Conservation (phyloP, 1,284 basidiomycete genomes). For the Phellopilus nigrolimitatus region DNA sequence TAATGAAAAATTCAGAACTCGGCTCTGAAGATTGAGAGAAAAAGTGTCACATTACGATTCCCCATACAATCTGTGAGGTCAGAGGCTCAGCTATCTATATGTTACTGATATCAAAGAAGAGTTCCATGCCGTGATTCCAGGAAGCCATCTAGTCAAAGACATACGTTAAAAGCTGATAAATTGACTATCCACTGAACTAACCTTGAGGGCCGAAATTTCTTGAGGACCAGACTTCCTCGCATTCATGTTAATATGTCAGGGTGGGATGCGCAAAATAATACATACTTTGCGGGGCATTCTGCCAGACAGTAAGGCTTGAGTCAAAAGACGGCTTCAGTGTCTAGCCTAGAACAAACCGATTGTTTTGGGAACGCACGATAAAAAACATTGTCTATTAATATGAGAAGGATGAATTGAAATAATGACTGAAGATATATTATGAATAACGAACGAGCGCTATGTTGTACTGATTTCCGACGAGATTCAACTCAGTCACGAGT, state of each 20-base stretch:
- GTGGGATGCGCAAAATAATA: constrained; percentile 10
- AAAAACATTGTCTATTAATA: constrained; percentile 59
- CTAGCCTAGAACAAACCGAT: not conserved
- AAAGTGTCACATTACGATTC: constrained; percentile 39
- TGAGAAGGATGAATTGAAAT: not conserved
- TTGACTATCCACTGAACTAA: constrained; percentile 22
- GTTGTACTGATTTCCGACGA: constrained; percentile 59
- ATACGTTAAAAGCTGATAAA: not conserved
- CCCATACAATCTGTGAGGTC: constrained; percentile 39
- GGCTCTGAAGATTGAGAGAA: not conserved
- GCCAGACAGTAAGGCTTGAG: constrained; percentile 54
- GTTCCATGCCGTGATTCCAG: constrained; percentile 39
- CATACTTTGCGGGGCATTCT: constrained; percentile 57
- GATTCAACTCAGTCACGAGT: constrained; percentile 43
- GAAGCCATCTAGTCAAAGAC: constrained; percentile 36
- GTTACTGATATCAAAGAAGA: not conserved
- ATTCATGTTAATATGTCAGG: not conserved
- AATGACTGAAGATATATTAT: not conserved
- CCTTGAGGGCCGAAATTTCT: constrained; percentile 47
- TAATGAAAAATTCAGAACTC: constrained; percentile 23
- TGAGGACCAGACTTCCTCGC: constrained; percentile 40
- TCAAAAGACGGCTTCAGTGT: not conserved
- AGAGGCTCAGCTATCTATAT: not conserved
- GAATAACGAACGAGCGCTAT: constrained; percentile 51
- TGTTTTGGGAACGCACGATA: constrained; percentile 41